Base-by-base conservation (phyloP, 331 rosid genomes). In the Quercus tomentella region DNA sequence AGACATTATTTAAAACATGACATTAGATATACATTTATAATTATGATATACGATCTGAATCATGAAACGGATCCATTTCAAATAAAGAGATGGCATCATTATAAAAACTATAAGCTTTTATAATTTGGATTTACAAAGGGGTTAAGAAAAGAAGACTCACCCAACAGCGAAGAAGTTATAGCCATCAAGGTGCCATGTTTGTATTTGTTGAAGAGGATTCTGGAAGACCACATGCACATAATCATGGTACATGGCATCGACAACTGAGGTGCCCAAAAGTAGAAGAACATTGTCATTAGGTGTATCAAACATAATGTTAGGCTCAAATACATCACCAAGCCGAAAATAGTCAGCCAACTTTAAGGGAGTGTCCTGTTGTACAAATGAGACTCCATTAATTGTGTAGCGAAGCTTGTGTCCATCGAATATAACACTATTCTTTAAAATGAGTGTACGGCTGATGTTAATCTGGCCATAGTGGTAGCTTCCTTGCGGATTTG, bases 101-200 rank as follows among this genome's bases (percentile, higher is more conserved):
- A 41, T 8, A 8, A 41, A 41, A 49, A 49, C 17, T 12, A 49
- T 49, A 49, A 49, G 17, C 17, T 49, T 49, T 49, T 14, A 49
- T 49, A 14, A 49, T 49, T 49, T 14, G 54, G 18, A 49, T 49
- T 14, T 49, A 49, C 15, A 57, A 57, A 21, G 63, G 30, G 1
- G 33, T 4, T 23, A 1, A 26, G 7, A 20, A 14, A 72, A 25
- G 25, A 52, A 25, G 18, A n/a, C 67, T 73, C 30, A 73, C 77
- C 77, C 67, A 18, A 73, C 77, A 23, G 56, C 77, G 15, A 55
- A 73, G 77, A 73, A 73, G 25, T 10, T 73, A 51, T 73, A 28
- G n/a, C 77, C 77, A 55, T 73, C 77, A 18, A 56, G 16, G 52
- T 73, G 77, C 77, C 77, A 73, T 2, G 77, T 55, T 1, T 73